Percentiles rank a stretch among this genome's conserved stretches.
These are phyloP conservation scores for Marasmius tenuissimus DNA, from an alignment of 1,284 basidiomycete genomes.

Conservation along the genomic window DNA sequence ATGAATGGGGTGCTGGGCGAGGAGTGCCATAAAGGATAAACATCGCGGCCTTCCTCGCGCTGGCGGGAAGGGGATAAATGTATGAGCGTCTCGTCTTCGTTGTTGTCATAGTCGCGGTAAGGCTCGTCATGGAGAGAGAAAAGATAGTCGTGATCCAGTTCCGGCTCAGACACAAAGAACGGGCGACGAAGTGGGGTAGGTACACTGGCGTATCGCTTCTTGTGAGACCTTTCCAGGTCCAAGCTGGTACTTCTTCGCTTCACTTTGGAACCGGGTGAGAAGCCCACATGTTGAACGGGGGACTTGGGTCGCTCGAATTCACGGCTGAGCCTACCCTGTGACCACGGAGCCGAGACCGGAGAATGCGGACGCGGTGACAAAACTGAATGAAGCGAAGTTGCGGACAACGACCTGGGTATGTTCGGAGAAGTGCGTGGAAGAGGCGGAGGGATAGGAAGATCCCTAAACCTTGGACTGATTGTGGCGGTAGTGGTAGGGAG, in stretches of 20 bases:
- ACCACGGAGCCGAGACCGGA: neutral
- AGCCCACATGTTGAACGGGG: slow-evolving; percentile 9
- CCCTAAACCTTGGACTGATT: slow-evolving; percentile 11
- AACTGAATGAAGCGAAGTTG: neutral
- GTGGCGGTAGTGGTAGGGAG: slow-evolving; percentile 10
- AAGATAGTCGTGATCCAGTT: slow-evolving; percentile 4
- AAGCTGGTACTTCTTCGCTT: slow-evolving; percentile 7
- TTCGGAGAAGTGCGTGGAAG: slow-evolving; percentile 4
- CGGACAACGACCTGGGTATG: neutral
- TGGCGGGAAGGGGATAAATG: neutral
- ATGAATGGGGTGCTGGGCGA: slow-evolving; percentile 2
- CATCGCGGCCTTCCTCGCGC: neutral
- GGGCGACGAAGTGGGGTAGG: slow-evolving; percentile 4
- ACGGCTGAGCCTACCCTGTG: neutral
- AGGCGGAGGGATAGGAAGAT: slow-evolving; percentile 9
- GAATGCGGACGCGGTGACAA: neutral
- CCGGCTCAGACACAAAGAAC: slow-evolving; percentile 11
- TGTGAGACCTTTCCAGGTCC: slow-evolving; percentile 1
- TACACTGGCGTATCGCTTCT: neutral
- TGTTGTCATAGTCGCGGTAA: neutral
- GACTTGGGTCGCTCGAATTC: slow-evolving; percentile 12
- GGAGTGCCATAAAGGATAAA: neutral
- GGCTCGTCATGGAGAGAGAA: neutral
- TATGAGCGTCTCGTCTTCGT: neutral
- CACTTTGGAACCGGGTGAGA: slow-evolving; percentile 9